Evolutionary conservation across 805 yeast species (phyloP).

Genomic region (Ogataea nitratoaversa): DNA sequence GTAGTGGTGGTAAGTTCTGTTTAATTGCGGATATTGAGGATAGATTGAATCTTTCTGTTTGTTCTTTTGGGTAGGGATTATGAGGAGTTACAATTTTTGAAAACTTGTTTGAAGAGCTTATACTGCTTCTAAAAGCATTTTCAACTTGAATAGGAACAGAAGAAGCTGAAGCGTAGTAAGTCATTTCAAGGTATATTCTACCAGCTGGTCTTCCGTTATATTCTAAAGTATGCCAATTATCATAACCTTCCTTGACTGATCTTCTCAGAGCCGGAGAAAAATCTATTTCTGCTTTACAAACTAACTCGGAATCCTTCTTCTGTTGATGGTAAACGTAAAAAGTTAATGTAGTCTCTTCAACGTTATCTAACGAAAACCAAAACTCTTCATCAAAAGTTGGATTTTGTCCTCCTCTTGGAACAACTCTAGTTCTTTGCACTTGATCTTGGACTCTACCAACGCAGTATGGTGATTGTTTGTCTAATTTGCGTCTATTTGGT

Average conservation of each 20-base stretch:
- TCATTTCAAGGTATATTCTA: slow-evolving; percentile 82
- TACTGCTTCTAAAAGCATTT: slow-evolving; percentile 16
- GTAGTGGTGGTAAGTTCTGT: slow-evolving; percentile 13
- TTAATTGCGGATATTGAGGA: slow-evolving; percentile 10
- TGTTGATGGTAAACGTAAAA: slow-evolving; percentile 81
- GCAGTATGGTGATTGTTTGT: slow-evolving; percentile 92
- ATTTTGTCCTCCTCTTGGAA: slow-evolving; percentile 88
- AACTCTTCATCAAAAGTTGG: slow-evolving; percentile 84
- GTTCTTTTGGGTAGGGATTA: neutral
- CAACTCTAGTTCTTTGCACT: slow-evolving; percentile 74
- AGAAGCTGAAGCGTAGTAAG: slow-evolving; percentile 64
- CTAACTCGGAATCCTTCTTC: slow-evolving; percentile 79
- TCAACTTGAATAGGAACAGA: slow-evolving; percentile 29
- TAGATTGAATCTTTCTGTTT: slow-evolving; percentile 7
- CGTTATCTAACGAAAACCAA: slow-evolving; percentile 61
- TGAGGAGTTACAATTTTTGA: neutral
- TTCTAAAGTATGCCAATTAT: slow-evolving; percentile 74
- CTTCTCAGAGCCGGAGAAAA: slow-evolving; percentile 67
- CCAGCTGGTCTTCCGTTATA: slow-evolving; percentile 79
- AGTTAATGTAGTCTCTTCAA: slow-evolving; percentile 57
- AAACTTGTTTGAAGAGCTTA: neutral
- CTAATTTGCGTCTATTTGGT: slow-evolving; percentile 80
- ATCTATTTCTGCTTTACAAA: slow-evolving; percentile 79
- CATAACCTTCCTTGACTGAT: slow-evolving; percentile 69
- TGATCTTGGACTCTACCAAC: slow-evolving; percentile 75